Conservation (phyloP, 805 yeast species). For the Candida nonsorbophila region DNA sequence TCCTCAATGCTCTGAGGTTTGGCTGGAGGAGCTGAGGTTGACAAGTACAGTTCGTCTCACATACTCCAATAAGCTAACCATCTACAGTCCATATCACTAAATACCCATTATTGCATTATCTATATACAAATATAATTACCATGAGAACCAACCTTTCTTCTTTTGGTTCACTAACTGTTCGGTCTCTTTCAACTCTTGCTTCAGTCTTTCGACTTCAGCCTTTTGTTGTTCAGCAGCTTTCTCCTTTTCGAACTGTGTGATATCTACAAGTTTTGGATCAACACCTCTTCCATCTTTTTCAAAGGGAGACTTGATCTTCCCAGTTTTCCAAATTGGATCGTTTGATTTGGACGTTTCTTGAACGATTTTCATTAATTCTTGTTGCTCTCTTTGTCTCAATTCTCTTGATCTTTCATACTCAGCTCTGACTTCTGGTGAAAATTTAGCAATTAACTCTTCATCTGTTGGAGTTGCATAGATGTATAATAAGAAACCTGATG, state of each 20-base stretch:
- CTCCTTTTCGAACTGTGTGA: conserved; percentile 44
- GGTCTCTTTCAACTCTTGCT: conserved; percentile 22
- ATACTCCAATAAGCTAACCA: conserved; percentile 7
- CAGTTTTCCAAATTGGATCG: conserved; percentile 83
- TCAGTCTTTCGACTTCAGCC: conserved; percentile 29
- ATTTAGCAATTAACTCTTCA: conserved; percentile 63
- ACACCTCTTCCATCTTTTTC: conserved; percentile 40
- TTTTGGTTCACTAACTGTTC: conserved; percentile 17
- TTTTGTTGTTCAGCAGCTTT: conserved; percentile 35
- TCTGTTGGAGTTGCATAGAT: conserved; percentile 82
- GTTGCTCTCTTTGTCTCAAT: conserved; percentile 63
- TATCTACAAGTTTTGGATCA: conserved; percentile 33
- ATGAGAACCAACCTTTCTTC: conserved; percentile 15
- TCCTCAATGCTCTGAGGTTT: too few relatives aligned
- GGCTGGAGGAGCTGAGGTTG: conserved; percentile 16
- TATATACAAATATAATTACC: conserved; percentile 2
- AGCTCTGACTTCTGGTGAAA: conserved; percentile 80
- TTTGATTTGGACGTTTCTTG: conserved; percentile 57
- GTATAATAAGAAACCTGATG: conserved; percentile 64
- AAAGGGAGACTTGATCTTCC: conserved; percentile 64
- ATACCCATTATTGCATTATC: not conserved
- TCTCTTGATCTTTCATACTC: conserved; percentile 64
- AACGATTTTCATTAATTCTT: conserved; percentile 63
- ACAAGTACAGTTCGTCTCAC: conserved; percentile 12
- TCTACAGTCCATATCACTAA: not conserved